These are phyloP conservation scores for Globisporangium nunn DNA, from an alignment of 352 stramenopile genomes.

Conservation along the genomic window DNA sequence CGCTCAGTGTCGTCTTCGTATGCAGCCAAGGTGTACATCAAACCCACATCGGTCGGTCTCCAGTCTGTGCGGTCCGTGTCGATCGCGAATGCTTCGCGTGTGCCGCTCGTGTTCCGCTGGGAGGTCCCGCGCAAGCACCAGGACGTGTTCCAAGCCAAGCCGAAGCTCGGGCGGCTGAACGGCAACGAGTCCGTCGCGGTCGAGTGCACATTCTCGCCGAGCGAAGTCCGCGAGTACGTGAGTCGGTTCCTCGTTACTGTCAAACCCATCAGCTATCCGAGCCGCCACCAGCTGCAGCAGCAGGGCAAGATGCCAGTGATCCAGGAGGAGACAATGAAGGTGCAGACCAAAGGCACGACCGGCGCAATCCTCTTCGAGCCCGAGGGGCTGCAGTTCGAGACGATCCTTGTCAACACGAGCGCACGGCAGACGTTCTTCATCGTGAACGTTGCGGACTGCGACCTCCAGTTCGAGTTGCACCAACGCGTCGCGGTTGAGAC, in stretches of 20 bases:
- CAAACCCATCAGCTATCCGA: constrained; percentile 66
- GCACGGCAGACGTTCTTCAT: constrained; percentile 57
- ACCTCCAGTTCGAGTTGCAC: constrained; percentile 44
- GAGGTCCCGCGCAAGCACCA: constrained; percentile 53
- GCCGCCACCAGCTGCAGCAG: constrained; percentile 16
- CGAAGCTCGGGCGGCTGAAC: constrained; percentile 69
- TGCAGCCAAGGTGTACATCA: constrained; percentile 64
- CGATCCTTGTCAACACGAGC: constrained; percentile 80
- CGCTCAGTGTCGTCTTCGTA: constrained; percentile 1
- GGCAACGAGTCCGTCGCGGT: constrained; percentile 68
- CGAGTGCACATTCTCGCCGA: constrained; percentile 74
- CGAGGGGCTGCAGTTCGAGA: constrained; percentile 55
- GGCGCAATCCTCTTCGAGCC: constrained; percentile 82
- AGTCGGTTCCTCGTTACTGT: constrained; percentile 55
- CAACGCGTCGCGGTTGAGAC: constrained; percentile 28
- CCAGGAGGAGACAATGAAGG: constrained; percentile 51
- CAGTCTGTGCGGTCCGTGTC: constrained; percentile 39
- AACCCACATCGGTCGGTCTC: constrained; percentile 79
- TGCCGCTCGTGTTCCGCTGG: constrained; percentile 85
- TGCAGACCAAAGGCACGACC: constrained; percentile 65
- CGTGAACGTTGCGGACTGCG: constrained; percentile 76
- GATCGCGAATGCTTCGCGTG: constrained; percentile 73
- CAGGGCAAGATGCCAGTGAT: constrained; percentile 27
- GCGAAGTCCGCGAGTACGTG: constrained; percentile 62
- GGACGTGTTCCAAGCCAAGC: constrained; percentile 55